Base-by-base conservation (phyloP, 352 stramenopile genomes). In the Pythium dissimile region DNA sequence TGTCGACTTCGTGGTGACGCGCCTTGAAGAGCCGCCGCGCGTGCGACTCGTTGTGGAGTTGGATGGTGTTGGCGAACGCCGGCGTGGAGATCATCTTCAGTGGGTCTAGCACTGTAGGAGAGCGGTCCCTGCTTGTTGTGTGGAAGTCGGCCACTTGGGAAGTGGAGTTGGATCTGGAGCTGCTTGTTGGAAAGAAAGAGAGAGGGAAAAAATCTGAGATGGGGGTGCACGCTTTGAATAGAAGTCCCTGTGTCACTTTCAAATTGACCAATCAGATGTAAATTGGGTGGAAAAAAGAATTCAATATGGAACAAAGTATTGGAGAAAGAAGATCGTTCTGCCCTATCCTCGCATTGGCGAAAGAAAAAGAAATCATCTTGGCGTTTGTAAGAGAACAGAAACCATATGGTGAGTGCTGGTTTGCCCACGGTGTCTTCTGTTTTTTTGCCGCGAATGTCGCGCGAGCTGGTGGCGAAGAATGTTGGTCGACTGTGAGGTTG, bases 11-110 rank as follows among this genome's bases (percentile, higher is more conserved):
- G 34, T 75, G 67, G 24, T 80, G 76, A 31, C 76, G 76, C 39
- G 73, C 70, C 72, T 86, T 80, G 54, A 84, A 77, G 57, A 86
- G 62, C 12, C 76, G 73, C 9, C 76, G 76, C 45, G 73, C 77
- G 37, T 44, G 44, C 16, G 57, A 27, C 48, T 64, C 57, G n/a
- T 18, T 35, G 57, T 64, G 48, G 47, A 64, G 57, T 42, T 64
- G 57, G 34, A 64, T 55, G 15, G 57, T 64, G 57, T 54, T 64
- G 42, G 57, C 48, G 42, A 64, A 64, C 15, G 57, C 43, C 30
- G 43, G 30, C 26, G 42, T 52, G 48, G 45, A 44, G 57, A 64
- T 64, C 57, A 64, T 61, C n/a, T 3, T 44, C 8, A 54, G 47
- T 27, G 47, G 20, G 27, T 32, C 21, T 24, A 9, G 3, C n/a